These are phyloP conservation scores for Penicillium tannophilum DNA, from an alignment of 495 filamentous ascomycete genomes.

Conservation along the genomic window DNA sequence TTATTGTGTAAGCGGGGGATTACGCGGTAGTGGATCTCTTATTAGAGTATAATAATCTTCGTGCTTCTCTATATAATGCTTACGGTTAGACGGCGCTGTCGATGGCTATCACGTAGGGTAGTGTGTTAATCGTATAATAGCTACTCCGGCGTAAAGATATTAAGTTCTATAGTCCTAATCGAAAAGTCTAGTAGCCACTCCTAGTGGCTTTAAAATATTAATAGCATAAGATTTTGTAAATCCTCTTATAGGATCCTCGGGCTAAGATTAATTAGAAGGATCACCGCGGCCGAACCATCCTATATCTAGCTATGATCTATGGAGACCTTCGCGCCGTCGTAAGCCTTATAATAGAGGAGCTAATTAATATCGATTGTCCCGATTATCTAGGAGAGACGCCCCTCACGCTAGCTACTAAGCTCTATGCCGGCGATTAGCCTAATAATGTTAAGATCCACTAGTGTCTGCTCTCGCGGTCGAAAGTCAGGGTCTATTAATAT, in stretches of 20 bases:
- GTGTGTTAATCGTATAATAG: not conserved
- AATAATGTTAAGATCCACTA: not conserved
- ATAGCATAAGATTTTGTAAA: constrained; percentile 8
- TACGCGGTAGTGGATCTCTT: not conserved
- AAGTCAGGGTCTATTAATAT: not conserved
- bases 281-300: not conserved
- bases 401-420: not conserved
- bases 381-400: constrained; percentile 5
- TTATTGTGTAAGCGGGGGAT: not conserved
- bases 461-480: not conserved
- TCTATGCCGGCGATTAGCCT: not conserved
- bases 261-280: not conserved
- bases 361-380: not conserved
- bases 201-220: constrained; percentile 7
- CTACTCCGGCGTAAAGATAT: constrained; percentile 2
- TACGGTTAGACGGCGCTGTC: constrained; percentile 2
- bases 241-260: not conserved
- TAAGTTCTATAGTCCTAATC: not conserved
- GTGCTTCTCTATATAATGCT: not conserved
- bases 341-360: not conserved
- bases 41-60: not conserved
- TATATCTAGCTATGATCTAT: constrained; percentile 7
- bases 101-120: constrained; percentile 1
- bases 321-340: not conserved
- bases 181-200: not conserved